phyloP scores from a whole-genome alignment of 257 asterid genomes.

The Solanum chilense region DNA sequence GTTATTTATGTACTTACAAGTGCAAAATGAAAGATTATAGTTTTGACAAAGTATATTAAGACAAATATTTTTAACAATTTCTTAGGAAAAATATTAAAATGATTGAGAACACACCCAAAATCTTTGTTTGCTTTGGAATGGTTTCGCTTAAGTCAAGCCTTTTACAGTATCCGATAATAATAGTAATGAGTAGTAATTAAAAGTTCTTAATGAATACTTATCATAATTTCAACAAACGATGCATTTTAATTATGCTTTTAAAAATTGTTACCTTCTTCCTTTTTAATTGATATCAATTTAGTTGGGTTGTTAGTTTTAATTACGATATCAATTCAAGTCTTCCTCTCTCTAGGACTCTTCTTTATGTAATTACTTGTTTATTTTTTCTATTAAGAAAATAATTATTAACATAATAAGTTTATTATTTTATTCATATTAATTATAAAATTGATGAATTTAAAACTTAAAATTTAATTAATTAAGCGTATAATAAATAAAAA shows the following conservation, averaged over 20 bases:
- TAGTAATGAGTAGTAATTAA: neutral
- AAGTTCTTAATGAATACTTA: neutral
- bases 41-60: neutral
- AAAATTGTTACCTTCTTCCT: neutral
- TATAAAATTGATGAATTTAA: too few species aligned
- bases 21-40: too few species aligned
- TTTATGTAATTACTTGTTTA: rapidly evolving
- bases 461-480: too few species aligned
- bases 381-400: too few species aligned
- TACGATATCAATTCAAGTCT: neutral
- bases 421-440: too few species aligned
- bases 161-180: neutral
- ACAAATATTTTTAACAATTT: neutral
- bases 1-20: neutral
- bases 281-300: neutral
- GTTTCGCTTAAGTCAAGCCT: neutral
- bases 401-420: too few species aligned
- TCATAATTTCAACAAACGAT: neutral
- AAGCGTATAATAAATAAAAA: too few species aligned
- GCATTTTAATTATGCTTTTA: neutral
- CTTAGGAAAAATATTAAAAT: neutral
- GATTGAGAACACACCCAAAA: neutral
- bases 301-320: neutral
- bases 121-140: neutral
- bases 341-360: neutral